Evolutionary conservation across 257 asterid genomes (phyloP).

Genomic region (Nicotiana sylvestris): DNA sequence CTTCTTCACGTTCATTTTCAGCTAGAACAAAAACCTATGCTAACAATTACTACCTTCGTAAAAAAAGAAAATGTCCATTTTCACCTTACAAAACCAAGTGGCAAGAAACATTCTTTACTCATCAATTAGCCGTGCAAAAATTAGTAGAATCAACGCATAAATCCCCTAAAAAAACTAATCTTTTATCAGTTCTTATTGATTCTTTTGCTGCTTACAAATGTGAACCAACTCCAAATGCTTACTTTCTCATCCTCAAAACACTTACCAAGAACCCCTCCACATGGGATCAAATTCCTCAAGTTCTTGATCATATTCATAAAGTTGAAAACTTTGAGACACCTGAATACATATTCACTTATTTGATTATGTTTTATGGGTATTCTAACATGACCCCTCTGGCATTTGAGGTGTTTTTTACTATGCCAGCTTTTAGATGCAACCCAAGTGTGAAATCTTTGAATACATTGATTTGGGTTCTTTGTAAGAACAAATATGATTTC

Average conservation of each 20-base stretch:
- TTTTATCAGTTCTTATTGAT: slow-evolving; percentile 37
- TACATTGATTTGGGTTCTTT: slow-evolving; percentile 48
- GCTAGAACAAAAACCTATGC: slow-evolving; percentile 21
- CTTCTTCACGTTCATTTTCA: slow-evolving; percentile 25
- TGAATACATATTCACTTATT: slow-evolving; percentile 44
- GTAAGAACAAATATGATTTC: slow-evolving; percentile 35
- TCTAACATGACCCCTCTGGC: slow-evolving; percentile 38
- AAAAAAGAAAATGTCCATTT: slow-evolving; percentile 72
- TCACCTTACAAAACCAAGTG: slow-evolving; percentile 43
- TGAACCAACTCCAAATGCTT: slow-evolving; percentile 52
- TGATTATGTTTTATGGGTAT: slow-evolving; percentile 59
- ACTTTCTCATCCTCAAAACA: slow-evolving; percentile 46
- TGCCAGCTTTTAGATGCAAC: slow-evolving; percentile 53
- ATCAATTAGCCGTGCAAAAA: slow-evolving; percentile 44
- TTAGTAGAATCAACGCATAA: slow-evolving; percentile 28
- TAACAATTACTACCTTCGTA: slow-evolving; percentile 44
- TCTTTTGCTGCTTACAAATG: slow-evolving; percentile 49
- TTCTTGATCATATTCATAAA: slow-evolving; percentile 46
- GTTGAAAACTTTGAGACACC: slow-evolving; percentile 53
- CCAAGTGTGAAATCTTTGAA: slow-evolving; percentile 50
- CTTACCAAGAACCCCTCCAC: slow-evolving; percentile 28
- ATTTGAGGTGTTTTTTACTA: slow-evolving; percentile 48
- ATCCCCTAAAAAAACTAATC: slow-evolving; percentile 29
- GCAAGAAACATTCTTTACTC: slow-evolving; percentile 35
- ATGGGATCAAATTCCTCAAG: slow-evolving; percentile 36